A percentile compares a stretch with the other conserved stretches of the same genome.
Conservation (phyloP, 441 rosid species). For the Mallotus repandus region DNA sequence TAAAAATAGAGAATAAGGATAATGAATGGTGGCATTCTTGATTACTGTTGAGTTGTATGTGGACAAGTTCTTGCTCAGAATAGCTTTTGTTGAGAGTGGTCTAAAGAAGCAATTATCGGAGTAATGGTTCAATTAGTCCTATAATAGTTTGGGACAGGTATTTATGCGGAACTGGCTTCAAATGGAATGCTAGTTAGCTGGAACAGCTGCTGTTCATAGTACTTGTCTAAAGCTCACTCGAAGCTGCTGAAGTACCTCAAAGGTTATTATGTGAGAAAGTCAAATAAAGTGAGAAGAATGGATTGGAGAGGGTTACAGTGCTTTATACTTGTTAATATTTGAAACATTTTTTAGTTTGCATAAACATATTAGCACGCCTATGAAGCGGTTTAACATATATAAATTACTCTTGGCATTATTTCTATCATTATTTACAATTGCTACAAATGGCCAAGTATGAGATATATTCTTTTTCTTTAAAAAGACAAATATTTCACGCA, state of each 20-base stretch:
- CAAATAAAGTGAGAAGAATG: neutral
- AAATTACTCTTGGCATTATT: too few relatives aligned
- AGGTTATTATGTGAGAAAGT: neutral
- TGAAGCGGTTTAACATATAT: neutral
- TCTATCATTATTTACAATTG: too few relatives aligned
- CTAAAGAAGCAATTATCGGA: neutral
- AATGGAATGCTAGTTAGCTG: too few relatives aligned
- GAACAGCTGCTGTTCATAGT: too few relatives aligned
- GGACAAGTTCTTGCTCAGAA: neutral
- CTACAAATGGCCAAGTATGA: too few relatives aligned
- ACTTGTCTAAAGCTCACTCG: neutral
- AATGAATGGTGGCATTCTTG: neutral
- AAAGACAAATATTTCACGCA: too few relatives aligned
- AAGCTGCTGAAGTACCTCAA: neutral
- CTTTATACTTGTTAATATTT: neutral
- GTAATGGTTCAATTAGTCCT: neutral
- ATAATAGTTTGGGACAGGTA: neutral
- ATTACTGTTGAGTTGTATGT: neutral
- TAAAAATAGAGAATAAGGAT: too few relatives aligned
- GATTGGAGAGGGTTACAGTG: neutral
- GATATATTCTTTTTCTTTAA: too few relatives aligned
- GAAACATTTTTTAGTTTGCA: neutral
- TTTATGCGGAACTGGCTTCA: neutral
- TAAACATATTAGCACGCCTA: neutral
- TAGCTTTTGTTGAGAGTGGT: neutral